Percentiles rank a stretch among this genome's conserved stretches.
Conservation (phyloP, 116 monocot species). For the Trichopus zeylanicus region DNA sequence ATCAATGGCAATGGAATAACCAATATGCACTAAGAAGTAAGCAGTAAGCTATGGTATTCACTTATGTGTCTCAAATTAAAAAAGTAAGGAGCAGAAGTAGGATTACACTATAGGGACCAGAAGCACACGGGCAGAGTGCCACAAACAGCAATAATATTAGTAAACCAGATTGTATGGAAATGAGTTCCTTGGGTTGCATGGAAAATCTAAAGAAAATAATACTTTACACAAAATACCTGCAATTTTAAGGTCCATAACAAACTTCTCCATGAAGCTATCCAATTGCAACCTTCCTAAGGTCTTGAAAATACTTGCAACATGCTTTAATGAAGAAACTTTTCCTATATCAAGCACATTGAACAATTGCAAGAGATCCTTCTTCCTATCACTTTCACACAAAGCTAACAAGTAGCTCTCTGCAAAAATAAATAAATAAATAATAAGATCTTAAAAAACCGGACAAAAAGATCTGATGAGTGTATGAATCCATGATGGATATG, state of each 20-base stretch:
- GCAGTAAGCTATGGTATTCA: too few relatives aligned
- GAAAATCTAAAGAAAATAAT: not conserved
- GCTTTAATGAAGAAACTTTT: conserved; percentile 36
- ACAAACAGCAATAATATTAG: too few relatives aligned
- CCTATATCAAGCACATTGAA: conserved; percentile 53
- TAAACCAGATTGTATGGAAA: too few relatives aligned
- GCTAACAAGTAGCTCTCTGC: conserved; percentile 87
- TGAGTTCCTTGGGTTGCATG: not conserved
- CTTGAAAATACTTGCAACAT: conserved; percentile 43
- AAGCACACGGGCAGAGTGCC: too few relatives aligned
- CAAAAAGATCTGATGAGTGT: too few relatives aligned
- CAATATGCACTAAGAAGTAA: too few relatives aligned
- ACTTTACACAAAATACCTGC: conserved; percentile 33
- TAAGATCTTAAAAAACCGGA: too few relatives aligned
- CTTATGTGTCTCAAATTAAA: too few relatives aligned
- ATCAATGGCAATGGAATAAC: too few relatives aligned
- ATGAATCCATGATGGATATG: too few relatives aligned
- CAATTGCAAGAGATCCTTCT: conserved; percentile 47
- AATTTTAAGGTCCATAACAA: conserved; percentile 43
- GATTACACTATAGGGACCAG: too few relatives aligned
- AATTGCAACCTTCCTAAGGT: conserved; percentile 58
- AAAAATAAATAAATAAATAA: conserved; percentile 6
- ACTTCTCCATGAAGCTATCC: conserved; percentile 31
- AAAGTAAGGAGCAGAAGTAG: too few relatives aligned
- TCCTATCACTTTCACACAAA: conserved; percentile 75